Conservation (phyloP, 208 protist species). For the Naegleria lovaniensis region DNA sequence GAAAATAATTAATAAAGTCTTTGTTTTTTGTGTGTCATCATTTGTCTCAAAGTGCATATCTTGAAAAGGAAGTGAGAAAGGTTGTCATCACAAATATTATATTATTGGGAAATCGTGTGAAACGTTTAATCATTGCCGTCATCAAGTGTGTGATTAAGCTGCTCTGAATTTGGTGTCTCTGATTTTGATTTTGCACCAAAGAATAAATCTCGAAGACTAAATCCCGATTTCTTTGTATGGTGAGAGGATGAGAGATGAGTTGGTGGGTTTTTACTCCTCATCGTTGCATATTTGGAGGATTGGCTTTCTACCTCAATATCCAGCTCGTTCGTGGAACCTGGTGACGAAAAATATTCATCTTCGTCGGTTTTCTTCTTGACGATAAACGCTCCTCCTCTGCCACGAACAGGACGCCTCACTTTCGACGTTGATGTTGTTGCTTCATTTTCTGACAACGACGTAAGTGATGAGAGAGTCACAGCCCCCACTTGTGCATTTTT, state of each 20-base stretch:
- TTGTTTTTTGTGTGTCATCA: background rate
- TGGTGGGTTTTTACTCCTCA: background rate
- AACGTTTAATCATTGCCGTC: too few species aligned
- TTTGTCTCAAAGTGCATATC: too few species aligned
- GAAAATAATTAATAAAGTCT: background rate
- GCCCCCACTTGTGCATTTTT: background rate
- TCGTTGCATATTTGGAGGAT: background rate
- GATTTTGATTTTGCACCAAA: background rate
- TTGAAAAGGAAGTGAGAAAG: too few species aligned
- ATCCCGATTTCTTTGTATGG: background rate
- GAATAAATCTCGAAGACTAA: background rate
- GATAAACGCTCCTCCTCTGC: background rate
- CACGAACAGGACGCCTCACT: background rate
- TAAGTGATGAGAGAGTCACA: background rate
- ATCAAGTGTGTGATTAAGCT: too few species aligned
- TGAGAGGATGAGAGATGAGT: background rate
- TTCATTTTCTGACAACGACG: background rate
- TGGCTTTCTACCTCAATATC: background rate
- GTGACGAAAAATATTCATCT: background rate
- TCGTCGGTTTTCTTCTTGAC: background rate
- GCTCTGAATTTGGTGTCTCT: background rate
- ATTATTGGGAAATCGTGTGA: too few species aligned
- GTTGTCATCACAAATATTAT: too few species aligned
- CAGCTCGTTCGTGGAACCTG: background rate
- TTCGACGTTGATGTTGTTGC: background rate